These are phyloP conservation scores for Anthracocystis panici-leucophaei DNA, from an alignment of 1,284 basidiomycete genomes.

Conservation along the genomic window DNA sequence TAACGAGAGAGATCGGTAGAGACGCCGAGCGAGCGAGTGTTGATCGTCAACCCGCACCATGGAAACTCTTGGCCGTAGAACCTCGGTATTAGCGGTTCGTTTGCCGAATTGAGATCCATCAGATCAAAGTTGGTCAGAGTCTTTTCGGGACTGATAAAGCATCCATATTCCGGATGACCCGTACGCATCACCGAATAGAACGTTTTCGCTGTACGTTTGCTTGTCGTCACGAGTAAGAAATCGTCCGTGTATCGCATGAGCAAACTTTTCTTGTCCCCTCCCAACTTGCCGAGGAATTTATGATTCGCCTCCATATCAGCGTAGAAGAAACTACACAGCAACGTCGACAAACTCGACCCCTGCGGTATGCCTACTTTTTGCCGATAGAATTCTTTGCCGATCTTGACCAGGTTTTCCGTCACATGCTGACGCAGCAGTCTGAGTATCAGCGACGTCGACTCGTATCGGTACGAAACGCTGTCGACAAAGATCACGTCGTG, in stretches of 20 bases:
- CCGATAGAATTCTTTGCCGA: constrained; percentile 79
- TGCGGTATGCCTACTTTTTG: constrained; percentile 95
- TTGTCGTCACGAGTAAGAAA: constrained; percentile 88
- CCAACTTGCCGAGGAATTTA: constrained; percentile 74
- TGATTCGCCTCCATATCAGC: constrained; percentile 82
- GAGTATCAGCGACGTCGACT: constrained; percentile 76
- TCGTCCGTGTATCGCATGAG: constrained; percentile 88
- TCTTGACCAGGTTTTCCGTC: constrained; percentile 83
- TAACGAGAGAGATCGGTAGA: constrained; percentile 58
- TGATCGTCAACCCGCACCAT: constrained; percentile 65
- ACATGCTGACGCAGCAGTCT: constrained; percentile 87
- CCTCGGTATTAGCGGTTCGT: constrained; percentile 58
- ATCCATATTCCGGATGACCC: constrained; percentile 85
- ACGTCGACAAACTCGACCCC: constrained; percentile 87
- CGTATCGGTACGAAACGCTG: constrained; percentile 78
- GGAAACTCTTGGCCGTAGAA: constrained; percentile 53
- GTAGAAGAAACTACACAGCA: constrained; percentile 86
- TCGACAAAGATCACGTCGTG: constrained; percentile 87
- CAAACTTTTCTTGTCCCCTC: constrained; percentile 9
- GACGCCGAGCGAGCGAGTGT: constrained; percentile 52
- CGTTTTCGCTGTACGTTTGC: constrained; percentile 75
- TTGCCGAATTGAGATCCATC: constrained; percentile 74
- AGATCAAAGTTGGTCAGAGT: constrained; percentile 84
- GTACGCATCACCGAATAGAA: constrained; percentile 85
- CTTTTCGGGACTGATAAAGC: constrained; percentile 87